Conservation (phyloP, 1,284 basidiomycete species). For the Apiotrichum porosum region DNA sequence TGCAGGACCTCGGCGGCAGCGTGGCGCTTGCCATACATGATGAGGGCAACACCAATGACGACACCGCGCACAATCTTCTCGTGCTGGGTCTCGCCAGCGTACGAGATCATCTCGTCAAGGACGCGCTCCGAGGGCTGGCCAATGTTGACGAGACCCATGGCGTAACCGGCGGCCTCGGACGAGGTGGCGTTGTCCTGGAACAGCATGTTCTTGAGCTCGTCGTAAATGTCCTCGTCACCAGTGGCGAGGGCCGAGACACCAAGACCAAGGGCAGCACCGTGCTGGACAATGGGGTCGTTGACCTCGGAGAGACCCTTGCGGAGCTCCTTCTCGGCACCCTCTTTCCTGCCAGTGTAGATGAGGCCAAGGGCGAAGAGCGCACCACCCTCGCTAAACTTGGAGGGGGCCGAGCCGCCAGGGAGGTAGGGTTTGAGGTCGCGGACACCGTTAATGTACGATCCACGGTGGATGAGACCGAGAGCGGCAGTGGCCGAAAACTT, state of each 20-base stretch:
- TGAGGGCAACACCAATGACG: slow-evolving; percentile 81
- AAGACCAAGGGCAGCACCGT: slow-evolving; percentile 88
- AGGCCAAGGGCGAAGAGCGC: slow-evolving; percentile 89
- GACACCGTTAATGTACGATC: slow-evolving; percentile 87
- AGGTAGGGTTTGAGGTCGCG: slow-evolving; percentile 90
- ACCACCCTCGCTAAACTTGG: slow-evolving; percentile 83
- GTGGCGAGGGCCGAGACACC: slow-evolving; percentile 91
- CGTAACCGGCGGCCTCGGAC: slow-evolving; percentile 88
- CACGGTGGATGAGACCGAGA: slow-evolving; percentile 93
- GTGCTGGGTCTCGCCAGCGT: slow-evolving; percentile 91
- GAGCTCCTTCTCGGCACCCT: slow-evolving; percentile 67
- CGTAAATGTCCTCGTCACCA: slow-evolving; percentile 79
- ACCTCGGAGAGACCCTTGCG: slow-evolving; percentile 58
- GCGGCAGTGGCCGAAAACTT: slow-evolving; percentile 95
- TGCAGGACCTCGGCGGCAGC: slow-evolving; percentile 75
- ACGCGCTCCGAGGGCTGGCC: slow-evolving; percentile 73
- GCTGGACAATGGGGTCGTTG: slow-evolving; percentile 76
- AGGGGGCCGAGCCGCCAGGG: slow-evolving; percentile 61
- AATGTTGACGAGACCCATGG: slow-evolving; percentile 94
- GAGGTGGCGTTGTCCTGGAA: slow-evolving; percentile 91
- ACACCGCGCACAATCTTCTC: slow-evolving; percentile 96
- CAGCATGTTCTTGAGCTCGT: slow-evolving; percentile 77
- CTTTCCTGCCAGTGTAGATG: slow-evolving; percentile 66
- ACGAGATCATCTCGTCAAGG: slow-evolving; percentile 87
- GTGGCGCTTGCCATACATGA: slow-evolving; percentile 86